These are phyloP conservation scores for Globisporangium spiculum DNA, from an alignment of 352 stramenopile species.

Conservation along the genomic window DNA sequence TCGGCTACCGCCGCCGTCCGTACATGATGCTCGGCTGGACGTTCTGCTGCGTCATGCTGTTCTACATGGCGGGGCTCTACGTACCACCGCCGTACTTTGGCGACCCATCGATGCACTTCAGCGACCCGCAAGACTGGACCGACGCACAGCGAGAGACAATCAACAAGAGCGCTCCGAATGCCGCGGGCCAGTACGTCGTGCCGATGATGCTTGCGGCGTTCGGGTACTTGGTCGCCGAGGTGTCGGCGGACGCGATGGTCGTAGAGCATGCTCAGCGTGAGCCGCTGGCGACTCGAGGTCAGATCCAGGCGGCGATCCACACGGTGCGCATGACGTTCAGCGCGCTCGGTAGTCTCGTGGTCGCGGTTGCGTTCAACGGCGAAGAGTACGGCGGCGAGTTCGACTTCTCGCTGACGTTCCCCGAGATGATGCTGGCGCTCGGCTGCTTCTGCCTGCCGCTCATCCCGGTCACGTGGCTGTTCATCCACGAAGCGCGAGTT, in stretches of 20 bases:
- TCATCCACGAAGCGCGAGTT: constrained; percentile 19
- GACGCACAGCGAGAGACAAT: constrained; percentile 30
- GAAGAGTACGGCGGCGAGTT: constrained; percentile 54
- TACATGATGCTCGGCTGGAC: constrained; percentile 63
- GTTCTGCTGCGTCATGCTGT: constrained; percentile 45
- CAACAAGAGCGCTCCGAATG: constrained; percentile 36
- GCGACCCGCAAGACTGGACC: constrained; percentile 33
- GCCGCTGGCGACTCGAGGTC: constrained; percentile 39
- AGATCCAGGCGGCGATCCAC: constrained; percentile 57
- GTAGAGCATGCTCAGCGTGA: constrained; percentile 63
- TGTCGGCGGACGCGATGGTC: constrained; percentile 55
- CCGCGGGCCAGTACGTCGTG: constrained; percentile 48
- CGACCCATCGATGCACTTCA: constrained; percentile 33
- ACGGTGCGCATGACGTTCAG: constrained; percentile 43
- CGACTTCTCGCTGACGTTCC: constrained; percentile 48
- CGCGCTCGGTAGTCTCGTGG: constrained; percentile 35
- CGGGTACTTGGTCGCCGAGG: constrained; percentile 60
- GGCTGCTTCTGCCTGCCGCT: constrained; percentile 35
- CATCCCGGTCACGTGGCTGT: constrained; percentile 22
- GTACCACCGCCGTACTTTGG: constrained; percentile 48
- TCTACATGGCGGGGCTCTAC: constrained; percentile 38
- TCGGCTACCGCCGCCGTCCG: constrained; percentile 45
- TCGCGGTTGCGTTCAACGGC: constrained; percentile 51
- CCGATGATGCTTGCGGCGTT: constrained; percentile 70
- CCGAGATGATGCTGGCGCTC: constrained; percentile 46